These are phyloP conservation scores for Cutaneotrichosporon spelunceum DNA, from an alignment of 1,284 basidiomycete species.

Conservation along the genomic window DNA sequence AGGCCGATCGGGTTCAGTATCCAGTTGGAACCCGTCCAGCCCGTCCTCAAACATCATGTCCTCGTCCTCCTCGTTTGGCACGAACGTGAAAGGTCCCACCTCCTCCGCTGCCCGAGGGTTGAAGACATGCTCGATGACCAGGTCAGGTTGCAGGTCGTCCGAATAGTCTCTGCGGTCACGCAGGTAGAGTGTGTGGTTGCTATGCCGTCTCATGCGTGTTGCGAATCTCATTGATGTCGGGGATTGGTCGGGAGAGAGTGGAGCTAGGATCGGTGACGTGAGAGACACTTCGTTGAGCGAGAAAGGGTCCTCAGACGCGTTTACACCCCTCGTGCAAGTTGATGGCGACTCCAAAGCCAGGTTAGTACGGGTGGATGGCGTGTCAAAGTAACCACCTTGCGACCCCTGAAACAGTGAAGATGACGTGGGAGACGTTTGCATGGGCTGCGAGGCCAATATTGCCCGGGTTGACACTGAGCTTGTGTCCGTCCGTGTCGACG, in stretches of 20 bases:
- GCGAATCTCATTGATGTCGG: neutral
- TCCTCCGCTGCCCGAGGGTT: slow-evolving; percentile 38
- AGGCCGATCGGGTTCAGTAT: neutral
- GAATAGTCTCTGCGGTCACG: neutral
- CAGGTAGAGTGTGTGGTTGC: slow-evolving; percentile 7
- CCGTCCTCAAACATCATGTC: slow-evolving; percentile 6
- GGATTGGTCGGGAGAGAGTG: slow-evolving; percentile 6
- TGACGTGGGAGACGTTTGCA: slow-evolving; percentile 5
- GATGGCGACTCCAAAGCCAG: neutral
- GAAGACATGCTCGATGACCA: slow-evolving; percentile 46
- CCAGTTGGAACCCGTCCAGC: neutral
- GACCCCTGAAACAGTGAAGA: neutral
- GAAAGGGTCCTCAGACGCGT: neutral
- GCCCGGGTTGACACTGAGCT: neutral
- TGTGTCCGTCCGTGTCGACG: neutral
- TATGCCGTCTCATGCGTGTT: slow-evolving; percentile 1
- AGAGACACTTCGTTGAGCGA: slow-evolving; percentile 3
- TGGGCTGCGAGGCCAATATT: neutral
- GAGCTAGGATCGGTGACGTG: neutral
- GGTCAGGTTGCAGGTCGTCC: slow-evolving; percentile 30
- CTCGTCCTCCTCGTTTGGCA: slow-evolving; percentile 21
- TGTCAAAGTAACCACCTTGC: neutral
- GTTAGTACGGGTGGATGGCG: neutral
- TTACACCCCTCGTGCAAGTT: neutral
- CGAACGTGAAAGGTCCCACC: slow-evolving; percentile 43